Conservation (phyloP, 2,329 filamentous ascomycete species). For the Beauveria sp. region DNA sequence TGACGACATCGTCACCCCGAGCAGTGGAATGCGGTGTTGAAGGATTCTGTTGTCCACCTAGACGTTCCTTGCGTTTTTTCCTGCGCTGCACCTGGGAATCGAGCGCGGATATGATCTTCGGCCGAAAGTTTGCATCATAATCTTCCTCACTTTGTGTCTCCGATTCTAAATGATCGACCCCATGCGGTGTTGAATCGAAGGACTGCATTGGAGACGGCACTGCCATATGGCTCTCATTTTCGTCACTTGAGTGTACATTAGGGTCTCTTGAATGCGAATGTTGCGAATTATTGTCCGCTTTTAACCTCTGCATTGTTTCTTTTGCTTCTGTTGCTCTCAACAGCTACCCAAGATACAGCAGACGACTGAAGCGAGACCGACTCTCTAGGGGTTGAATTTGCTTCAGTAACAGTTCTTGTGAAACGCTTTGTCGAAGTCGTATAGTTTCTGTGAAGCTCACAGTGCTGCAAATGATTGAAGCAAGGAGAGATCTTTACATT, state of each 20-base stretch:
- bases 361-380: not conserved
- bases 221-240: not conserved
- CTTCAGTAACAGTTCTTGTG: not conserved
- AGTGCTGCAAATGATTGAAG: not conserved
- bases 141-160: constrained; percentile 40
- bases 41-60: not conserved
- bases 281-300: not conserved
- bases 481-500: not conserved
- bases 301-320: not conserved
- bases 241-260: not conserved
- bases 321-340: not conserved
- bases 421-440: not conserved
- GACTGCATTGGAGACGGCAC: not conserved
- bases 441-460: not conserved
- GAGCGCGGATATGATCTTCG: constrained; percentile 16
- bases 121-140: constrained; percentile 32
- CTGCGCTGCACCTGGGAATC: not conserved
- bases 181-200: not conserved
- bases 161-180: constrained; percentile 19
- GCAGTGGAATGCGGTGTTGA: not conserved
- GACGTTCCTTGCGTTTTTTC: not conserved
- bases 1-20: not conserved
- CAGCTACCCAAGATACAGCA: not conserved
- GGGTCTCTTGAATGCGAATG: not conserved
- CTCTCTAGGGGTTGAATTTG: not conserved